phyloP scores from a whole-genome alignment of 352 stramenopile species.

The Phytophthora hybrid region DNA sequence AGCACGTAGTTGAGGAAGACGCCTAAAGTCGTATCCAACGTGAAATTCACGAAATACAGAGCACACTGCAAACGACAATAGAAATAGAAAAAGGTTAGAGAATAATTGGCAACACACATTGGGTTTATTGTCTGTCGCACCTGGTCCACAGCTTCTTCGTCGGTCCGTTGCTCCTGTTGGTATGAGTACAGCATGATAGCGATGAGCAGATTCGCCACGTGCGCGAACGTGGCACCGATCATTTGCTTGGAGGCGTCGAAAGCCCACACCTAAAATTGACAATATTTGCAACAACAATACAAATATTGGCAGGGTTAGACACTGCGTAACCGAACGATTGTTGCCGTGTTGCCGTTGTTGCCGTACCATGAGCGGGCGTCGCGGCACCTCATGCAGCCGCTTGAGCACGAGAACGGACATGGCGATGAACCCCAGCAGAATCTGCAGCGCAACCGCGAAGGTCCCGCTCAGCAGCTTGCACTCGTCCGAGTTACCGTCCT shows the following conservation, averaged over 20 bases:
- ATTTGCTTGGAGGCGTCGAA: conserved; percentile 91
- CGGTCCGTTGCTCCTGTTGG: conserved; percentile 47
- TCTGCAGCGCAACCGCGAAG: conserved; percentile 81
- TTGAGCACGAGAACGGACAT: conserved; percentile 87
- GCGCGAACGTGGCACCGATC: conserved; percentile 84
- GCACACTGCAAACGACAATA: conserved; percentile 59
- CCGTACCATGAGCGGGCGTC: conserved; percentile 70
- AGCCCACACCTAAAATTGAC: conserved; percentile 64
- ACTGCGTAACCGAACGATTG: conserved; percentile 3
- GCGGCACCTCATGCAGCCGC: conserved; percentile 73
- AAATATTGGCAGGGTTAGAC: background rate
- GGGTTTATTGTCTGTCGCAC: conserved; percentile 26
- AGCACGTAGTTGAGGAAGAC: conserved; percentile 88
- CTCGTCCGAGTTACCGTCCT: conserved; percentile 52
- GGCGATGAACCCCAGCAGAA: conserved; percentile 83
- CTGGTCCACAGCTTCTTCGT: conserved; percentile 59
- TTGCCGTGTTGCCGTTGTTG: conserved; percentile 5
- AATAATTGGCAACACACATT: background rate
- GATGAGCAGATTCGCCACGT: conserved; percentile 89
- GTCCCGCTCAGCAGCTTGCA: conserved; percentile 85
- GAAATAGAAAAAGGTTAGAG: background rate
- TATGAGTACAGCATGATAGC: conserved; percentile 86
- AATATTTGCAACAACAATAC: conserved; percentile 3
- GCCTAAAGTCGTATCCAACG: conserved; percentile 85
- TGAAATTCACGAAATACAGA: conserved; percentile 92